Conservation (phyloP, 441 rosid genomes). For the Gossypium davidsonii region DNA sequence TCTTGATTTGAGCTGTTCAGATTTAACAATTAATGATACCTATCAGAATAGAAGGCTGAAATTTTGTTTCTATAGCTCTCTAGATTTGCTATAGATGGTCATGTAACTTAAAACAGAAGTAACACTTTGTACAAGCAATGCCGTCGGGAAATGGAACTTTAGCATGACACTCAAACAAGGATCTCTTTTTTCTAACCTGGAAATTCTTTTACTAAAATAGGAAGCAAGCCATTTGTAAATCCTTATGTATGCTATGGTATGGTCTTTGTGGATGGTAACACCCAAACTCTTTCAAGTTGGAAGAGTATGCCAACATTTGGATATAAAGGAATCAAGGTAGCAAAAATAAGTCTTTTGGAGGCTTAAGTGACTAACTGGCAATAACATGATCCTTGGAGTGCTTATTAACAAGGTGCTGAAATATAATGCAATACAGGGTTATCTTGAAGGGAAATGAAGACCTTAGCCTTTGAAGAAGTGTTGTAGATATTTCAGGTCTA, state of each 20-base stretch:
- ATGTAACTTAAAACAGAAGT: neutral
- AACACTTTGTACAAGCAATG: neutral
- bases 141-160: neutral
- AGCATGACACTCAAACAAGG: neutral
- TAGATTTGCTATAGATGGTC: neutral
- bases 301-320: neutral
- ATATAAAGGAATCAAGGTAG: neutral
- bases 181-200: neutral
- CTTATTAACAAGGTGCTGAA: neutral
- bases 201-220: neutral
- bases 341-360: neutral
- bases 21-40: neutral
- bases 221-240: neutral
- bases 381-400: neutral
- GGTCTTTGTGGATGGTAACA: neutral
- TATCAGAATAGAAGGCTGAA: neutral
- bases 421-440: neutral
- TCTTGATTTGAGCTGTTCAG: constrained; percentile 1
- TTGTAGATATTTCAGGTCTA: neutral
- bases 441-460: neutral
- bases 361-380: neutral
- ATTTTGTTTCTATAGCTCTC: neutral
- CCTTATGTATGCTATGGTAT: neutral
- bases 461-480: neutral
- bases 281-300: neutral